Percentiles rank a stretch among this genome's conserved stretches.
phyloP scores from a whole-genome alignment of 768 basidiomycete genomes.

The Polyporus arcularius region DNA sequence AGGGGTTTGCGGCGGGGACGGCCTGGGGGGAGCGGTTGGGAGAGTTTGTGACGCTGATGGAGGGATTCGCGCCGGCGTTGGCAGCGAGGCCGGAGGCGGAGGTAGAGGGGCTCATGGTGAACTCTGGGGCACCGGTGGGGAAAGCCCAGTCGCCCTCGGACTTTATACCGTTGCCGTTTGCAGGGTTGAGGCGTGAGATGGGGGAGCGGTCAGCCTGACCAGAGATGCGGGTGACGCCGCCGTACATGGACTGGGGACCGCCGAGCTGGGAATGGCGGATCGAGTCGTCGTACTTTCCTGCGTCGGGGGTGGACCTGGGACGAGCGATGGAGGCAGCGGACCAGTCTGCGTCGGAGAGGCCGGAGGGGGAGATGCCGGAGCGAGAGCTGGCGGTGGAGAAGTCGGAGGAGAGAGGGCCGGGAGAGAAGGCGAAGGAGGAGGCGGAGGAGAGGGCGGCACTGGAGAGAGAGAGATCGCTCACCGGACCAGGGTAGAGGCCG shows the following conservation, averaged over 20 bases:
- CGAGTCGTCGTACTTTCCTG: slow-evolving; percentile 69
- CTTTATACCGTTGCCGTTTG: slow-evolving; percentile 26
- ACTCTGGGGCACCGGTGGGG: slow-evolving; percentile 55
- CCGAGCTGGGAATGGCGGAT: slow-evolving; percentile 70
- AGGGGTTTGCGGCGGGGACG: slow-evolving; percentile 37
- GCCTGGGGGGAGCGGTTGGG: slow-evolving; percentile 55
- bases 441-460: slow-evolving; percentile 51
- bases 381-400: slow-evolving; percentile 11
- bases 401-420: slow-evolving; percentile 15
- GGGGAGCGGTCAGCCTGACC: slow-evolving; percentile 54
- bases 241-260: slow-evolving; percentile 58
- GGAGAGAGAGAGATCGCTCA: slow-evolving; percentile 52
- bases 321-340: slow-evolving; percentile 52
- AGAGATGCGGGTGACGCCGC: slow-evolving; percentile 69
- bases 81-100: slow-evolving; percentile 31
- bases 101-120: slow-evolving; percentile 41
- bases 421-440: slow-evolving; percentile 49
- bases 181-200: slow-evolving; percentile 23
- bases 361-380: slow-evolving; percentile 44
- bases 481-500: slow-evolving; percentile 43
- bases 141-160: slow-evolving; percentile 71
- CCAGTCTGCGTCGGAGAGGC: slow-evolving; percentile 19
- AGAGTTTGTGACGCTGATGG: slow-evolving; percentile 38
- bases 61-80: slow-evolving; percentile 33
- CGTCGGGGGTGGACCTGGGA: slow-evolving; percentile 66